A percentile compares a stretch with the other conserved stretches of the same genome.
Conservation (phyloP, 768 basidiomycete species). For the Lentinula boryana region DNA sequence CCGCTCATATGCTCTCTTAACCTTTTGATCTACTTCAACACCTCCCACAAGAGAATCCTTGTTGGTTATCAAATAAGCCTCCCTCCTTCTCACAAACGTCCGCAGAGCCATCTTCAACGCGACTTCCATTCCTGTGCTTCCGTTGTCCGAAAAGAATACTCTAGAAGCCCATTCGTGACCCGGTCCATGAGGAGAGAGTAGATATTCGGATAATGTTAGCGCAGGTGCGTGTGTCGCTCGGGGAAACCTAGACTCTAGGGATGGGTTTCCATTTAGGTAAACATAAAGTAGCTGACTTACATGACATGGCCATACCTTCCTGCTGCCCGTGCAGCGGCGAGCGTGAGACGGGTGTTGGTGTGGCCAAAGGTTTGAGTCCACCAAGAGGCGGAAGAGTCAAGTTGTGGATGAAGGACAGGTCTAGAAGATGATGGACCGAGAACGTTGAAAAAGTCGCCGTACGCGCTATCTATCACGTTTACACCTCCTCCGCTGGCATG, state of each 20-base stretch:
- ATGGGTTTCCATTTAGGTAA: not conserved
- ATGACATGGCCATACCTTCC: slow-evolving; percentile 97
- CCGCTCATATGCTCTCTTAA: slow-evolving; percentile 27
- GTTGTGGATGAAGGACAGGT: slow-evolving; percentile 51
- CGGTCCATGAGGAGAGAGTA: slow-evolving; percentile 61
- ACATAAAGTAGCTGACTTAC: slow-evolving; percentile 8
- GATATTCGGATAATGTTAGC: slow-evolving; percentile 71
- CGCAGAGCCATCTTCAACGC: slow-evolving; percentile 95
- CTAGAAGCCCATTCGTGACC: slow-evolving; percentile 88
- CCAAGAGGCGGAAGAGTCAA: slow-evolving; percentile 96
- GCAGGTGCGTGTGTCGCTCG: slow-evolving; percentile 85
- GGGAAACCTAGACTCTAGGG: slow-evolving; percentile 49
- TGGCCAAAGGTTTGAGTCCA: slow-evolving; percentile 96
- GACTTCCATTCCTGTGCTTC: slow-evolving; percentile 96
- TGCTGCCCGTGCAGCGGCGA: slow-evolving; percentile 85
- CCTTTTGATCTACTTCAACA: slow-evolving; percentile 14
- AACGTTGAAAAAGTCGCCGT: slow-evolving; percentile 80
- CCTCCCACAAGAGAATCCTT: not conserved
- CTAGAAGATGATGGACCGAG: slow-evolving; percentile 32
- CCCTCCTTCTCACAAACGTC: slow-evolving; percentile 43
- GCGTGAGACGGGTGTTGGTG: slow-evolving; percentile 63
- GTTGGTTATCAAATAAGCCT: slow-evolving; percentile 5
- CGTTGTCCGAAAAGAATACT: slow-evolving; percentile 92
- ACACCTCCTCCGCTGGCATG: slow-evolving; percentile 29
- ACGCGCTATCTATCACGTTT: slow-evolving; percentile 89